Base-by-base conservation (phyloP, 2,329 filamentous ascomycete species). In the Ophiocordyceps camponoti-floridani region DNA sequence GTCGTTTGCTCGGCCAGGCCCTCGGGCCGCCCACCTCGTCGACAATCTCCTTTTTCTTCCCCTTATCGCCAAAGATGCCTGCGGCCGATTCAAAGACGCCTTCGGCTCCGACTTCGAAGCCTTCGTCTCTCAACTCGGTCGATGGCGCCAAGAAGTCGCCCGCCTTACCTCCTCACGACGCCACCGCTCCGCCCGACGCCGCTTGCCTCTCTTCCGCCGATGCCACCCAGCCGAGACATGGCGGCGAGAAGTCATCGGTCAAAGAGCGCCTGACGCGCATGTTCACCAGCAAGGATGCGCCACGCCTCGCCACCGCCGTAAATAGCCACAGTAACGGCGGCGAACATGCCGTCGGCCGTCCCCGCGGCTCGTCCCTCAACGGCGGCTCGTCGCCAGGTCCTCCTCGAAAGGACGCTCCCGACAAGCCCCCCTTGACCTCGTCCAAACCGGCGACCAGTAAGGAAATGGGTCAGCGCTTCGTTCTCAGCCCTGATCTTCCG, bases 201-300 rank as follows among this genome's bases (percentile, higher is more conserved):
- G 52, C 54, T 41, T 50, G 55, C 11, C 11, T 33, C 23, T 48
- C 49, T 10, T 46, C 48, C 26, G 48, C 45, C 47, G 54, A 57
- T 38, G 47, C 50, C 14, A 43, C 49, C 11, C 50, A 49, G 31
- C 41, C 50, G 26, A 68, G 60, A 50, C 60, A 60, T 45, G 33
- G 52, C 23, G 23, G 23, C n/a, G 74, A 78, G 53, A 77, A 74
- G 57, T 58, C 69, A 2, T 76, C 74, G 13, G 75, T 80, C 61
- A 80, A 79, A 57, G 75, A 77, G 55, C 72, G 75, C 42, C 58
- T 80, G 46, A 73, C 75, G 38, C 72, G 76, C 63, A 80, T 80
- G 70, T 80, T 80, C 60, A 76, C 70, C 45, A 69, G 66, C 50
- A 77, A 73, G 56, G 75, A 77, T 45, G 56, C 64, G 18, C 52